These are phyloP conservation scores for Lasiodiplodia sp. DNA, from an alignment of 2,329 filamentous ascomycete genomes.

Conservation along the genomic window DNA sequence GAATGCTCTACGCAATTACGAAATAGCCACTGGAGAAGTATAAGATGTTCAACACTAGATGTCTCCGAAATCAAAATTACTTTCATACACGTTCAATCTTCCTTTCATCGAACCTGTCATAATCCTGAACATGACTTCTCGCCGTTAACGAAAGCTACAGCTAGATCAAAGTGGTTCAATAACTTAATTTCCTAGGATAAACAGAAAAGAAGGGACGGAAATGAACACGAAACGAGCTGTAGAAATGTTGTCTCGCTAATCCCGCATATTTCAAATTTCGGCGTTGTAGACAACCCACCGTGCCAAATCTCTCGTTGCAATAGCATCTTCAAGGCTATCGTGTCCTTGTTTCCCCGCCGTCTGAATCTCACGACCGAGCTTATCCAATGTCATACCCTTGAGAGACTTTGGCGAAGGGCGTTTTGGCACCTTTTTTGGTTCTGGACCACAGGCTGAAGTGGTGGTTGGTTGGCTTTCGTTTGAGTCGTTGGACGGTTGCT, in stretches of 20 bases:
- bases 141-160: too few species aligned
- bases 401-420: constrained; percentile 34
- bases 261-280: too few species aligned
- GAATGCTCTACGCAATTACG: neutral
- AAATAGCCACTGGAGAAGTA: neutral
- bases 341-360: constrained; percentile 43
- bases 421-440: constrained; percentile 25
- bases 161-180: too few species aligned
- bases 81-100: too few species aligned
- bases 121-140: too few species aligned
- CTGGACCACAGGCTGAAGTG: constrained; percentile 7
- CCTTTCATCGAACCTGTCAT: too few species aligned
- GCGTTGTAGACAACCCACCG: constrained; percentile 1
- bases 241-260: too few species aligned
- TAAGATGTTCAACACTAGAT: too few species aligned
- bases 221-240: too few species aligned
- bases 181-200: too few species aligned
- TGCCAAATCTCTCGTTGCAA: constrained; percentile 52
- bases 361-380: constrained; percentile 38
- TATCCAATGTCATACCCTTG: constrained; percentile 34
- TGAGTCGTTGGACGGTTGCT: constrained; percentile 22
- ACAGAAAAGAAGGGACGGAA: too few species aligned
- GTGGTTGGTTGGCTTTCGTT: neutral
- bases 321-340: constrained; percentile 56
- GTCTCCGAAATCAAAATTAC: too few species aligned